Conservation (phyloP, 2,329 filamentous ascomycete genomes). For the Seiridium cupressi region DNA sequence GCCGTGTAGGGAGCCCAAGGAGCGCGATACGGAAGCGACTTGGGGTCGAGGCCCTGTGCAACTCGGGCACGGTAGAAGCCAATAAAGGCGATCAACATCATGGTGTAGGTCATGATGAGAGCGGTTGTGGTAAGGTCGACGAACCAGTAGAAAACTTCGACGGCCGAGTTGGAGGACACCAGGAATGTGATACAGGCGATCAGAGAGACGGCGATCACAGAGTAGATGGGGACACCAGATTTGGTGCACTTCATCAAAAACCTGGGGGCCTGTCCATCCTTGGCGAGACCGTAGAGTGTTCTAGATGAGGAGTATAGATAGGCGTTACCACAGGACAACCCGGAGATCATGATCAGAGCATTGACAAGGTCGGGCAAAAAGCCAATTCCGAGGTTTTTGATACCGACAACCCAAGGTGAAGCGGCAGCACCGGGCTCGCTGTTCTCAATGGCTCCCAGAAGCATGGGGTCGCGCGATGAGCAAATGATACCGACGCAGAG, state of each 20-base stretch:
- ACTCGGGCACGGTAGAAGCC: slow-evolving; percentile 50
- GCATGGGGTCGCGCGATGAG: slow-evolving; percentile 53
- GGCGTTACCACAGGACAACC: slow-evolving; percentile 19
- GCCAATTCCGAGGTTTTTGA: slow-evolving; percentile 51
- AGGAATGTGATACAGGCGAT: slow-evolving; percentile 35
- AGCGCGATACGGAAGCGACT: slow-evolving; percentile 47
- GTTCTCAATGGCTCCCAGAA: slow-evolving; percentile 52
- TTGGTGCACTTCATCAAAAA: slow-evolving; percentile 37
- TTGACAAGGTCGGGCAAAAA: slow-evolving; percentile 59
- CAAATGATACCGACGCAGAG: slow-evolving; percentile 58
- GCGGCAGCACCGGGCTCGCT: slow-evolving; percentile 49
- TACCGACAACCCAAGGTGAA: slow-evolving; percentile 51
- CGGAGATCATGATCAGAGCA: slow-evolving; percentile 32
- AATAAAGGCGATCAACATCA: slow-evolving; percentile 44
- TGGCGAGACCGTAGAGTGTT: slow-evolving; percentile 25
- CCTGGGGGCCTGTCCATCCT: slow-evolving; percentile 31
- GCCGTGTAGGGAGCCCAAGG: slow-evolving; percentile 50
- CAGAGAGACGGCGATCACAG: slow-evolving; percentile 28
- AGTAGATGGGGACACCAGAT: slow-evolving; percentile 42
- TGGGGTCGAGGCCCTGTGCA: slow-evolving; percentile 47
- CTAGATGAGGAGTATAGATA: slow-evolving; percentile 18
- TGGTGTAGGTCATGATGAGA: slow-evolving; percentile 42
- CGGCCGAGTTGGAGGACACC: slow-evolving; percentile 33
- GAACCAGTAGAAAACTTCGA: slow-evolving; percentile 38
- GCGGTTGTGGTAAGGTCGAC: slow-evolving; percentile 38